A percentile compares a stretch with the other conserved stretches of the same genome.
phyloP scores from a whole-genome alignment of 352 stramenopile genomes.

The Elongisporangium prolatum region DNA sequence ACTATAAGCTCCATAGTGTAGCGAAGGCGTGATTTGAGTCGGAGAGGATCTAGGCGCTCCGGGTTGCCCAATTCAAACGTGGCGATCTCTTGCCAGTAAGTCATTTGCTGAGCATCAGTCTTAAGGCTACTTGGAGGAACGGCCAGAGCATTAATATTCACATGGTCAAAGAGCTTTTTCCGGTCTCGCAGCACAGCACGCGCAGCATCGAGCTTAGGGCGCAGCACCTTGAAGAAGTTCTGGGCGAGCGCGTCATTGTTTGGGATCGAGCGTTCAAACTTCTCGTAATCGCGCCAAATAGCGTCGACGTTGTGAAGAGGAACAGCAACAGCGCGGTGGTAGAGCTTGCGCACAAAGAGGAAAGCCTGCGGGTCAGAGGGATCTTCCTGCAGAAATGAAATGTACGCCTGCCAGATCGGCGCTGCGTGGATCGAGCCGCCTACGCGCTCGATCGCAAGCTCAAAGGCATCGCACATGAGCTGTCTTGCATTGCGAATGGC shows the following conservation, averaged over 20 bases:
- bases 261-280: constrained; percentile 82
- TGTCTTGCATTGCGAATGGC: constrained; percentile 59
- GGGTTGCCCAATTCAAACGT: constrained; percentile 77
- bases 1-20: constrained; percentile 84
- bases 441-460: constrained; percentile 79
- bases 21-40: constrained; percentile 74
- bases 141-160: constrained; percentile 69
- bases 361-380: constrained; percentile 61
- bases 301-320: constrained; percentile 75
- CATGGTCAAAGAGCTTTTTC: constrained; percentile 76
- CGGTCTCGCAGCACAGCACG: constrained; percentile 75
- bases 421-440: constrained; percentile 72
- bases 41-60: constrained; percentile 72
- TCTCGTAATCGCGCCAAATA: constrained; percentile 86
- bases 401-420: constrained; percentile 81
- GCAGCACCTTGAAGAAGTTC: constrained; percentile 88
- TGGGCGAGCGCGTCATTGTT: constrained; percentile 84
- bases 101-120: constrained; percentile 48
- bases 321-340: constrained; percentile 75
- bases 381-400: constrained; percentile 77
- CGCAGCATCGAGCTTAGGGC: constrained; percentile 77
- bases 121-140: constrained; percentile 35
- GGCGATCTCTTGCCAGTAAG: constrained; percentile 74
- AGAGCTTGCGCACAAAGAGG: constrained; percentile 75
- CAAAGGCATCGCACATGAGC: constrained; percentile 83